Percentiles rank a stretch among this genome's conserved stretches.
These are phyloP conservation scores for Laburnicola sp. DNA, from an alignment of 2,329 filamentous ascomycete species.

Conservation along the genomic window DNA sequence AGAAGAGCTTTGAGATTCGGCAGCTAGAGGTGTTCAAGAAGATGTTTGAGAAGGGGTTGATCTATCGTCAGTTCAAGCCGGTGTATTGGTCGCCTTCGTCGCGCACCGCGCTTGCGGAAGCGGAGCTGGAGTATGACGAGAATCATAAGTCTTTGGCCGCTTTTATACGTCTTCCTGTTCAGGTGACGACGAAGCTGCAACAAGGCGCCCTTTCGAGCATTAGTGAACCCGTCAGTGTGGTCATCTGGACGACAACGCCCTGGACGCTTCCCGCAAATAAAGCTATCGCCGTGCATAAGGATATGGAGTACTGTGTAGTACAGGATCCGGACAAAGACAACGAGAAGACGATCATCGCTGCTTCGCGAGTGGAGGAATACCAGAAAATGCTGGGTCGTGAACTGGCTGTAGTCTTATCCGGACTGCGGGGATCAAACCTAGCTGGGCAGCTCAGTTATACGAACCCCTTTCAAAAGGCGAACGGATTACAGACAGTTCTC, in stretches of 20 bases:
- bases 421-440: conserved; percentile 67
- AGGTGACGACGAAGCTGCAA: conserved; percentile 49
- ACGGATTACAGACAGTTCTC: conserved; percentile 70
- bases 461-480: conserved; percentile 67
- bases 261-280: conserved; percentile 96
- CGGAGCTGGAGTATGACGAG: conserved; percentile 82
- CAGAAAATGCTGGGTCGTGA: conserved; percentile 35
- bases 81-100: conserved; percentile 87
- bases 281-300: conserved; percentile 78
- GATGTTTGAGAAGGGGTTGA: conserved; percentile 69
- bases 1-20: conserved; percentile 70
- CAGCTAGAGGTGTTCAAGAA: conserved; percentile 75
- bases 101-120: conserved; percentile 77
- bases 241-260: conserved; percentile 98
- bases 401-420: conserved; percentile 56
- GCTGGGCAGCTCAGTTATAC: conserved; percentile 65
- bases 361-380: conserved; percentile 65
- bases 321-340: conserved; percentile 45
- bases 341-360: conserved; percentile 70
- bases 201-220: conserved; percentile 39
- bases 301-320: conserved; percentile 74
- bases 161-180: conserved; percentile 78
- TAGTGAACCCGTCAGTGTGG: conserved; percentile 61
- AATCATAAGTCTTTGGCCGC: conserved; percentile 71
- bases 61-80: conserved; percentile 78